Evolutionary conservation across 192 early-diverging fungal genomes (phyloP), one percentile per base, ranked within the genome.

Genomic region (Phycomyces nitens): DNA sequence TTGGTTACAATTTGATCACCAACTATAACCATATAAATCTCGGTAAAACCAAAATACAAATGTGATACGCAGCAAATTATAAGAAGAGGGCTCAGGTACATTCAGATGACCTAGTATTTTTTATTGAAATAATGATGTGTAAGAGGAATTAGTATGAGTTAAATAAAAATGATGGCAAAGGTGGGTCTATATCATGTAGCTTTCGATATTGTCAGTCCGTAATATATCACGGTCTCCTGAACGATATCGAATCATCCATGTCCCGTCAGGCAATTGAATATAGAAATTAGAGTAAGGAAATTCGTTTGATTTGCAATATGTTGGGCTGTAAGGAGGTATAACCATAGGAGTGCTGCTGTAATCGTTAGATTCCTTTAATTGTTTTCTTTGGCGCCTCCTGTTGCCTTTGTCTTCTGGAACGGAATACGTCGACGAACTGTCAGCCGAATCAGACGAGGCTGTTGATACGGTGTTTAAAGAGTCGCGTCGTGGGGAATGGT

Each of bases 251-350:
- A 74, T 34, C 72, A 74, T 74, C 67, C 68, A 74, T 53, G 41
- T 40, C 10, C 72, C 72, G 53, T 74, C 66, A 38, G 72, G 72
- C 20, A 74, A 39, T 42, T 69, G 64, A 26, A 69, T 23, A 23
- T 74, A 74, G 41, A 74, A 74, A 57, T 74, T 74, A 14, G 72
- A 74, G 41, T 74, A 74, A 47, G 70, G 64, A 38, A 72, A 72
- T 6, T 62, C 53, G 27, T 68, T 62, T 27, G 59, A 18, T 41
- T 68, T 53, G 42, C 41, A 61, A 27, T 68, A 68, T 3, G 66
- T 68, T 23, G 66, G 66, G 44, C 66, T 68, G 34, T 55, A 68
- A 29, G 66, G 66, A 20, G 66, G 66, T 10, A 68, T 54, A 39
- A 68, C 21, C 20, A 59, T 53, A 20, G 34, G 29, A 58, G 50